These are phyloP conservation scores for Colletotrichum higginsianum DNA, from an alignment of 2,329 filamentous ascomycete species.

Conservation along the genomic window DNA sequence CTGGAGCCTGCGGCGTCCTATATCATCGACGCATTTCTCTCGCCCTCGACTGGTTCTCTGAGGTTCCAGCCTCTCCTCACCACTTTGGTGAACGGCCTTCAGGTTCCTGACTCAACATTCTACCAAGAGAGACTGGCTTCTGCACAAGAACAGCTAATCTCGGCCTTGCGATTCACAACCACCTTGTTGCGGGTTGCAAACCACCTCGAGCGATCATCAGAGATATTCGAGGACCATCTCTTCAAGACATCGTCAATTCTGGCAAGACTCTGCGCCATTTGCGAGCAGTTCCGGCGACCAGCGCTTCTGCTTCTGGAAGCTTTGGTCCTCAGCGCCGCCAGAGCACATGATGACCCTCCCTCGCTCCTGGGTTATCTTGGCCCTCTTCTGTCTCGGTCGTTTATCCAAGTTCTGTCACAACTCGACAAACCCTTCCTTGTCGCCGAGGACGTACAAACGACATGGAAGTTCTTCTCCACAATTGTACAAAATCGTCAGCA, in stretches of 20 bases:
- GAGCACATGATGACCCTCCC: constrained; percentile 81
- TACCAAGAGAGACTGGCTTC: constrained; percentile 69
- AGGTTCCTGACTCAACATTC: constrained; percentile 73
- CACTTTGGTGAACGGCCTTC: constrained; percentile 75
- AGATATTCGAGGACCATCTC: constrained; percentile 81
- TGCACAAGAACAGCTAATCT: constrained; percentile 74
- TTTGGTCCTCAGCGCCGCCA: constrained; percentile 79
- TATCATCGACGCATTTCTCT: constrained; percentile 82
- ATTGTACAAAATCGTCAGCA: constrained; percentile 93
- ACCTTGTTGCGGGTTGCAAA: constrained; percentile 80
- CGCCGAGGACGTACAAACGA: constrained; percentile 73
- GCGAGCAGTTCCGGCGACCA: constrained; percentile 75
- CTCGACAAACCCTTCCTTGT: constrained; percentile 83
- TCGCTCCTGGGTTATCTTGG: constrained; percentile 94
- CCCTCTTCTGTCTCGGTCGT: constrained; percentile 84
- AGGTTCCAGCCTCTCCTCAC: constrained; percentile 84
- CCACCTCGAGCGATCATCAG: constrained; percentile 73
- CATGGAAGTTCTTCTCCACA: constrained; percentile 89
- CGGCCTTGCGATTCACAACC: constrained; percentile 76
- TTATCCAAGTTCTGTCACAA: constrained; percentile 82
- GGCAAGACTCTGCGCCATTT: constrained; percentile 81
- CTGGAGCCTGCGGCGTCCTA: constrained; percentile 82
- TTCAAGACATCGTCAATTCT: constrained; percentile 86
- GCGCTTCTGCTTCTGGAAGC: constrained; percentile 80
- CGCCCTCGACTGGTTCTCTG: constrained; percentile 77